Percentiles rank a stretch among this genome's conserved stretches.
Evolutionary conservation across 768 basidiomycete genomes (phyloP).

Genomic region (Gelatoporia subvermispora): DNA sequence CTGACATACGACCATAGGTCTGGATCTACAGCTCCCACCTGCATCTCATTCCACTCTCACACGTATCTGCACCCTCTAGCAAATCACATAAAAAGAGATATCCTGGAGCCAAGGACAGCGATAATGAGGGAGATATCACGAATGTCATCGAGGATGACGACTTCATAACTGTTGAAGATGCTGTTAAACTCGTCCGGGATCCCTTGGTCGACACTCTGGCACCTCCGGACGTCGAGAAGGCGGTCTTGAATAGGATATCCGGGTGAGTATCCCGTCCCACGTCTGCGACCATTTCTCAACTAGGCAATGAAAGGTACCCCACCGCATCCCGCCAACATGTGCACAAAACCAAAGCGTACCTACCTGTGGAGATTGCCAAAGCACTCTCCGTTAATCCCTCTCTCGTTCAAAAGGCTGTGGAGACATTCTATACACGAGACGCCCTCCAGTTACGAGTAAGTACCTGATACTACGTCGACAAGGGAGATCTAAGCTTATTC

Average conservation of each 20-base stretch:
- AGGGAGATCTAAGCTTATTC: not conserved
- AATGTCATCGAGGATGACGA: slow-evolving; percentile 40
- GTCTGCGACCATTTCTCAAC: not conserved
- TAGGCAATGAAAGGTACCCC: slow-evolving; percentile 56
- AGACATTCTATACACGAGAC: slow-evolving; percentile 95
- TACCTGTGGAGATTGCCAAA: slow-evolving; percentile 77
- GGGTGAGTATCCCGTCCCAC: slow-evolving; percentile 35
- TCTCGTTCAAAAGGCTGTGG: slow-evolving; percentile 82
- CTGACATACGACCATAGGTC: slow-evolving; percentile 49
- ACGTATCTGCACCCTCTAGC: slow-evolving; percentile 64
- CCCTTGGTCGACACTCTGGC: slow-evolving; percentile 51
- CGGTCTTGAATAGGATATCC: slow-evolving; percentile 66
- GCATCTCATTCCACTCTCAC: slow-evolving; percentile 81
- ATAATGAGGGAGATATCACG: slow-evolving; percentile 43
- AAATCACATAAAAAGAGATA: slow-evolving; percentile 43
- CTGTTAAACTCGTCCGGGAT: slow-evolving; percentile 58
- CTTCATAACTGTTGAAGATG: slow-evolving; percentile 57
- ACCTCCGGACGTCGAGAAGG: slow-evolving; percentile 52
- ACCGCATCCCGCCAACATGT: slow-evolving; percentile 55
- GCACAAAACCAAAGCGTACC: slow-evolving; percentile 72
- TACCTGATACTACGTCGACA: not conserved
- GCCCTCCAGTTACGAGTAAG: slow-evolving; percentile 82
- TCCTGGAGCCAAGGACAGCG: slow-evolving; percentile 38
- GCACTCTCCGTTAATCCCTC: slow-evolving; percentile 58
- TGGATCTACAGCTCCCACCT: slow-evolving; percentile 84